Evolutionary conservation across 208 protist species (phyloP).

Genomic region (Acanthamoeba royreba): DNA sequence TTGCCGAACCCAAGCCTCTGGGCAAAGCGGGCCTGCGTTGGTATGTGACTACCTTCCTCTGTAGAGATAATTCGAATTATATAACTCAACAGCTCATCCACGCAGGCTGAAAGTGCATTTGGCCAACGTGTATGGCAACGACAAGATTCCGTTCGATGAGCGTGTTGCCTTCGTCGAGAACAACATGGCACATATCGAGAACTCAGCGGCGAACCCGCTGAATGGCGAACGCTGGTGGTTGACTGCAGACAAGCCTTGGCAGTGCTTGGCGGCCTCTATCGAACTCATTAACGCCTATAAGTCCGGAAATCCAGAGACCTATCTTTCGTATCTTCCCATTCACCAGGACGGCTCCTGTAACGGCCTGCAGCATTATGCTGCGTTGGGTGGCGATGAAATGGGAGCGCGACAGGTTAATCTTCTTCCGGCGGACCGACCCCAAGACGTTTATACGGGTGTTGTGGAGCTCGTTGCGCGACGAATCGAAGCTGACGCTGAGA

Average conservation of each 20-base stretch:
- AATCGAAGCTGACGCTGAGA: conserved; percentile 83
- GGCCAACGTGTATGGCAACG: conserved; percentile 96
- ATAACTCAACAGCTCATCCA: neutral
- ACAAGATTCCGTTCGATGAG: conserved; percentile 94
- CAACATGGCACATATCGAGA: conserved; percentile 78
- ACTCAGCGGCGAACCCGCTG: conserved; percentile 60
- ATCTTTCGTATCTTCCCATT: conserved; percentile 90
- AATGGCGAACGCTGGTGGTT: conserved; percentile 85
- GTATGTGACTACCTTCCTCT: too few relatives aligned
- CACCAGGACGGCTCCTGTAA: conserved; percentile 97
- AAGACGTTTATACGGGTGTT: conserved; percentile 91
- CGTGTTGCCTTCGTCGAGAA: conserved; percentile 91
- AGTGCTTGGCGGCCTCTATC: conserved; percentile 92
- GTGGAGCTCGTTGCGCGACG: conserved; percentile 88
- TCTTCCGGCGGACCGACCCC: conserved; percentile 87
- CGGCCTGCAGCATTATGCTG: conserved; percentile 98
- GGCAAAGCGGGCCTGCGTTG: conserved; percentile 91
- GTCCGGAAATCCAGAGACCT: conserved; percentile 83
- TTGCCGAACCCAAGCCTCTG: conserved; percentile 91
- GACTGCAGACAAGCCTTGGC: conserved; percentile 93
- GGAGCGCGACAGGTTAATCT: conserved; percentile 96
- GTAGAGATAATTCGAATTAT: too few relatives aligned
- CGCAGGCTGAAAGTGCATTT: conserved; percentile 93
- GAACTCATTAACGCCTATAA: conserved; percentile 92
- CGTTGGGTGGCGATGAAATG: conserved; percentile 94